These are phyloP conservation scores for Fusarium sp. DNA, from an alignment of 2,329 filamentous ascomycete species.

Conservation along the genomic window DNA sequence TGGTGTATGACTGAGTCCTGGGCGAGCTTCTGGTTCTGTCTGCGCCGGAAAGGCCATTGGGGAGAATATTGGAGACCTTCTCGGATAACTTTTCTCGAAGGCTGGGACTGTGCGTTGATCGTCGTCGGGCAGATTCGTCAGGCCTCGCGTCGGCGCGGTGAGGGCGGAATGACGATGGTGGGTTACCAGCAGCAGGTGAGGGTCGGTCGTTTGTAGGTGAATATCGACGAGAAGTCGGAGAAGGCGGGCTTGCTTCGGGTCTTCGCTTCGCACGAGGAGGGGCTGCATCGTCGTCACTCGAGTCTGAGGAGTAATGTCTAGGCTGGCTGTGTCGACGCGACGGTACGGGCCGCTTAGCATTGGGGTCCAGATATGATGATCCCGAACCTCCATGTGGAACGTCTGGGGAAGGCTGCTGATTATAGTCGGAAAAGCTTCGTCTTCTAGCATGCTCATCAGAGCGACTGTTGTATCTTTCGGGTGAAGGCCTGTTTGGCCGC, in stretches of 20 bases:
- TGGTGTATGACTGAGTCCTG: slow-evolving; percentile 48
- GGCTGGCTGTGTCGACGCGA: slow-evolving; percentile 63
- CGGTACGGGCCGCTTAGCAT: slow-evolving; percentile 46
- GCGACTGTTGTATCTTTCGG: slow-evolving; percentile 52
- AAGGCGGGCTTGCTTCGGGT: slow-evolving; percentile 44
- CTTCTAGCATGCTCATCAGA: slow-evolving; percentile 57
- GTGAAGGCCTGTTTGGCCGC: slow-evolving; percentile 49
- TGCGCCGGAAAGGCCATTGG: slow-evolving; percentile 47
- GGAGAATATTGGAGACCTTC: slow-evolving; percentile 58
- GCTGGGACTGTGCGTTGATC: slow-evolving; percentile 53
- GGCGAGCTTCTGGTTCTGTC: slow-evolving; percentile 54
- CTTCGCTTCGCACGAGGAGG: slow-evolving; percentile 46
- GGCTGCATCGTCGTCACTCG: slow-evolving; percentile 56
- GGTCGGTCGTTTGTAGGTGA: slow-evolving; percentile 46
- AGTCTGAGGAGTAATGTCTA: slow-evolving; percentile 54
- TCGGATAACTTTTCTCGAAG: slow-evolving; percentile 59
- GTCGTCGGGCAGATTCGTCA: slow-evolving; percentile 50
- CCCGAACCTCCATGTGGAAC: slow-evolving; percentile 44
- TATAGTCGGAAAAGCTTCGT: slow-evolving; percentile 64
- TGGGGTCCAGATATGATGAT: slow-evolving; percentile 51
- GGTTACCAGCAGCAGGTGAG: slow-evolving; percentile 43
- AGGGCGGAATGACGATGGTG: slow-evolving; percentile 45
- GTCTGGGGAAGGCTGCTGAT: slow-evolving; percentile 51
- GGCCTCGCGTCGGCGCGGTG: slow-evolving; percentile 50
- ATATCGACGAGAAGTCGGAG: slow-evolving; percentile 49